Evolutionary conservation across 1,284 basidiomycete species (phyloP).

Genomic region (Waitea zeae): DNA sequence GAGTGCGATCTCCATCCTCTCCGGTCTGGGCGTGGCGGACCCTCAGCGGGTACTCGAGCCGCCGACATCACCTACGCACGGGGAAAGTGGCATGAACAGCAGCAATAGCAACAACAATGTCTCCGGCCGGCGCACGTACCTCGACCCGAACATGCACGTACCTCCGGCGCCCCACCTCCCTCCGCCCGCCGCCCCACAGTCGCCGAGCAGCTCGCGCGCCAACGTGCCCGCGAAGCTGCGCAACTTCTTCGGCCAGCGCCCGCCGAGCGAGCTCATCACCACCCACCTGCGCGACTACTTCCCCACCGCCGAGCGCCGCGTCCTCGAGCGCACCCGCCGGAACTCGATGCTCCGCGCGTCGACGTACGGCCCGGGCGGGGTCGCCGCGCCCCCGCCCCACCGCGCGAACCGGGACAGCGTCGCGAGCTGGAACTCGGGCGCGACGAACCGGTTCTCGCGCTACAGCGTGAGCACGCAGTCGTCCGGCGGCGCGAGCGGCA

Average conservation of each 20-base stretch:
- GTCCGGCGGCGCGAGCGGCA: slow-evolving; percentile 17
- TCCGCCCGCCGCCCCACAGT: slow-evolving; percentile 11
- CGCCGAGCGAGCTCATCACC: slow-evolving; percentile 92
- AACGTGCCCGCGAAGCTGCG: slow-evolving; percentile 61
- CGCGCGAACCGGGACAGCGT: slow-evolving; percentile 16
- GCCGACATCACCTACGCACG: slow-evolving; percentile 16
- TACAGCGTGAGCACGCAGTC: slow-evolving; percentile 58
- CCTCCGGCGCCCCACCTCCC: slow-evolving; percentile 14
- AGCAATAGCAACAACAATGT: too few relatives aligned
- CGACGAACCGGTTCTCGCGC: slow-evolving; percentile 18
- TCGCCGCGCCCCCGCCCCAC: slow-evolving; percentile 9
- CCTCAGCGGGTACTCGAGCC: slow-evolving; percentile 45
- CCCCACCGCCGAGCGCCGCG: slow-evolving; percentile 83
- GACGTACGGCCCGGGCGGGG: slow-evolving; percentile 2
- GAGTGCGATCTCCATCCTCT: slow-evolving; percentile 87
- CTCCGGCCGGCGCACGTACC: too few relatives aligned
- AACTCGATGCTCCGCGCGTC: slow-evolving; percentile 61
- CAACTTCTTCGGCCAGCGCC: slow-evolving; percentile 97
- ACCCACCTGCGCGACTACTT: slow-evolving; percentile 95
- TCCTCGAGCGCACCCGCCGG: slow-evolving; percentile 67
- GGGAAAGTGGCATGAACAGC: too few relatives aligned
- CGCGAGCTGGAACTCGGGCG: slow-evolving; percentile 15
- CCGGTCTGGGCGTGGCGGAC: slow-evolving; percentile 72
- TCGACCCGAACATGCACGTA: too few relatives aligned
- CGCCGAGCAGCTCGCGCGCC: slow-evolving; percentile 19